Conservation (phyloP, 805 yeast species). For the Pichia scutulata region DNA sequence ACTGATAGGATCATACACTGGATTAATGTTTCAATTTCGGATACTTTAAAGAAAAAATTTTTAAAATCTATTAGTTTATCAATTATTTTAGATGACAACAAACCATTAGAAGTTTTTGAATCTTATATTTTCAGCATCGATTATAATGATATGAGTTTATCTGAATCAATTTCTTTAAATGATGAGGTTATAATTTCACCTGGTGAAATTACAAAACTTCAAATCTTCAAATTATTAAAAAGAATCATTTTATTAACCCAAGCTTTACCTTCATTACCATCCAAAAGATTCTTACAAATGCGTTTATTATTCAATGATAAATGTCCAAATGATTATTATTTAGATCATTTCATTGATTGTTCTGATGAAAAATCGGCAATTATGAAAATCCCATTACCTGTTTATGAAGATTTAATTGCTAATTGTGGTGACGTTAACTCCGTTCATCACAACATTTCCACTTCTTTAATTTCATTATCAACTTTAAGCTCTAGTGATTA, state of each 20-base stretch:
- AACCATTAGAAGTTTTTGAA: constrained; percentile 40
- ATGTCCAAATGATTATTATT: constrained; percentile 43
- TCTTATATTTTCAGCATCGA: constrained; percentile 42
- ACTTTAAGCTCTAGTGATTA: constrained; percentile 29
- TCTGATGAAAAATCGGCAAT: constrained; percentile 32
- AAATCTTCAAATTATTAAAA: constrained; percentile 42
- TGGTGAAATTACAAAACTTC: constrained; percentile 32
- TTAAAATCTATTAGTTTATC: constrained; percentile 40
- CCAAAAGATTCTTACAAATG: constrained; percentile 38
- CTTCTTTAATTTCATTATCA: constrained; percentile 23
- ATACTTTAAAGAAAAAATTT: constrained; percentile 35
- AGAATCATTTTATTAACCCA: constrained; percentile 48
- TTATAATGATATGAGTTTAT: constrained; percentile 27
- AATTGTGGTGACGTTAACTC: constrained; percentile 22
- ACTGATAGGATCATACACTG: constrained; percentile 45
- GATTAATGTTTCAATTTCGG: constrained; percentile 44
- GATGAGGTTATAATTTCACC: constrained; percentile 14
- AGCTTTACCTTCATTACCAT: constrained; percentile 43
- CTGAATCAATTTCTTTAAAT: constrained; percentile 4
- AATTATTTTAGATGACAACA: constrained; percentile 34
- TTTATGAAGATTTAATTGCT: constrained; percentile 12
- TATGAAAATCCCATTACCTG: constrained; percentile 27
- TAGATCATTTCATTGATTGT: constrained; percentile 33
- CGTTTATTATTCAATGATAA: constrained; percentile 41
- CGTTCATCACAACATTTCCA: constrained; percentile 15